Conservation (phyloP, 345 rosid species). For the Mercurialis annua region DNA sequence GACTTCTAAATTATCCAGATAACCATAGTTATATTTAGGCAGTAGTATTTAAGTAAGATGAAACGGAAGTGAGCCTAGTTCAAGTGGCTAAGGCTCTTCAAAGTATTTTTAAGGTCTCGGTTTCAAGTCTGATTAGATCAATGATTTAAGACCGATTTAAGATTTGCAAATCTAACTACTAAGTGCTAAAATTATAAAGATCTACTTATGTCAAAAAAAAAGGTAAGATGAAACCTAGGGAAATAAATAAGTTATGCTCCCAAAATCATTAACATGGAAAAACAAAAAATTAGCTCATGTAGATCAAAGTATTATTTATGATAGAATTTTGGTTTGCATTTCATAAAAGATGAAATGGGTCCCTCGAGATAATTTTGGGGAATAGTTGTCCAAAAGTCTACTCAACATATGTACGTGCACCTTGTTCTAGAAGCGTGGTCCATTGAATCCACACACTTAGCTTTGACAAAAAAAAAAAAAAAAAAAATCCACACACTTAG, state of each 20-base stretch:
- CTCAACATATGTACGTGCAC: slow-evolving; percentile 22
- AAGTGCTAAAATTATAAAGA: neutral
- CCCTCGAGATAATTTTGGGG: neutral
- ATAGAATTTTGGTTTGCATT: neutral
- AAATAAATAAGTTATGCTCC: too few species aligned
- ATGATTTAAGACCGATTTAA: neutral
- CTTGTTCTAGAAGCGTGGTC: slow-evolving; percentile 11
- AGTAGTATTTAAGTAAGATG: neutral
- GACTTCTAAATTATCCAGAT: neutral
- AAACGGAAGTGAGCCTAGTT: too few species aligned
- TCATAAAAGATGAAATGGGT: neutral
- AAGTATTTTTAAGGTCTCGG: neutral
- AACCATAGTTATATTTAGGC: neutral
- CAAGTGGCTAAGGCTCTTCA: neutral
- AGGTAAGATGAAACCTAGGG: too few species aligned
- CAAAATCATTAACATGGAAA: too few species aligned
- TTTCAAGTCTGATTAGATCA: neutral
- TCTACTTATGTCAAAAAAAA: too few species aligned
- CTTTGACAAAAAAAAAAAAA: too few species aligned
- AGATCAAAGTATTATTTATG: too few species aligned
- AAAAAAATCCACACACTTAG: slow-evolving; percentile 21
- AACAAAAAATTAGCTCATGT: too few species aligned
- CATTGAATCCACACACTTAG: slow-evolving; percentile 21
- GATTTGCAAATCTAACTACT: neutral
- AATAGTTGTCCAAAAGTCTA: neutral